A percentile compares a stretch with the other conserved stretches of the same genome.
These are phyloP conservation scores for Monilinia fructigena DNA, from an alignment of 2,329 filamentous ascomycete genomes.

Conservation along the genomic window DNA sequence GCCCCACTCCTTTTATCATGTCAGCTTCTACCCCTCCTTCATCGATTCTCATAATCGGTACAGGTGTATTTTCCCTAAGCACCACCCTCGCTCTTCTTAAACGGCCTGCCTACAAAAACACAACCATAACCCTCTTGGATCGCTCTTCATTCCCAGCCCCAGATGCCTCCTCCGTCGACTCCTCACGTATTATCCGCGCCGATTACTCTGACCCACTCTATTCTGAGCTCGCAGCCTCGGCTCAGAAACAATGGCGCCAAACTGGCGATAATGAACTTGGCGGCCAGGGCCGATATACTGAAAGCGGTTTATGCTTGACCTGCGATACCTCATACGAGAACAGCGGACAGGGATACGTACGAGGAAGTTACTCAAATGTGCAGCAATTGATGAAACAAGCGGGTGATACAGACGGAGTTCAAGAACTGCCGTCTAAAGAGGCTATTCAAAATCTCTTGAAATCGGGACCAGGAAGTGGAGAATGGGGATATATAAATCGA, in stretches of 20 bases:
- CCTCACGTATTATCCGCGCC: conserved; percentile 61
- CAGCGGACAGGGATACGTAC: conserved; percentile 51
- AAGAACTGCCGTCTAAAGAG: conserved; percentile 46
- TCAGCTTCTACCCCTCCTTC: conserved; percentile 31
- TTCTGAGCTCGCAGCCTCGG: conserved; percentile 67
- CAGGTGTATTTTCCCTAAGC: conserved; percentile 57
- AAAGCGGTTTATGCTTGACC: conserved; percentile 67
- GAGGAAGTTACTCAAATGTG: conserved; percentile 62
- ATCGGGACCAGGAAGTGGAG: conserved; percentile 54
- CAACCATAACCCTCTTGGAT: conserved; percentile 60
- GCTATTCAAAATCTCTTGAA: conserved; percentile 49
- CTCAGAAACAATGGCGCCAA: conserved; percentile 68
- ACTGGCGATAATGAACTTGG: conserved; percentile 51
- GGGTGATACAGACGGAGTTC: conserved; percentile 33
- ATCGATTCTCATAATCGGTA: conserved; percentile 66
- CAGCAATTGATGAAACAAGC: conserved; percentile 40
- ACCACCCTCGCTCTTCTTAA: conserved; percentile 69
- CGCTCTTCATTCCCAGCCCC: conserved; percentile 57
- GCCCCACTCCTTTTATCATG: conserved; percentile 5
- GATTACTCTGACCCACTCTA: conserved; percentile 85
- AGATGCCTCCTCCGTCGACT: conserved; percentile 61
- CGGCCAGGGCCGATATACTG: conserved; percentile 64
- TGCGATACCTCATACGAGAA: conserved; percentile 47
- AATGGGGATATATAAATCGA: conserved; percentile 71
- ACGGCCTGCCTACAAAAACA: conserved; percentile 52